phyloP scores from a whole-genome alignment of 495 filamentous ascomycete species.

The Aspergillus baeticus region DNA sequence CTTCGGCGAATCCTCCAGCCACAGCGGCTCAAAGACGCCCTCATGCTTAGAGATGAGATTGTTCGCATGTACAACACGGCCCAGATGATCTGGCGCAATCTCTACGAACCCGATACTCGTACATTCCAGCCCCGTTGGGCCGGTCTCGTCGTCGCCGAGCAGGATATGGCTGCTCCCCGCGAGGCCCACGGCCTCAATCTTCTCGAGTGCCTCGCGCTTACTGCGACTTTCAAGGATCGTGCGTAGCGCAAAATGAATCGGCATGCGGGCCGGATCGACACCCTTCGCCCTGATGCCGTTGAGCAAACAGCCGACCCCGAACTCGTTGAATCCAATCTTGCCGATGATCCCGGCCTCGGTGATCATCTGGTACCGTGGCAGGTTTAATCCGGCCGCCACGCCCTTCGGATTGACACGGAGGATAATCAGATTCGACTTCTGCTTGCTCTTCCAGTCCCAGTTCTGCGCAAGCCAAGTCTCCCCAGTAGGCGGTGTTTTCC shows the following conservation, averaged over 20 bases:
- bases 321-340: too few species aligned
- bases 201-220: not conserved
- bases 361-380: too few species aligned
- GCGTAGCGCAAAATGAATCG: not conserved
- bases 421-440: too few species aligned
- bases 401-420: too few species aligned
- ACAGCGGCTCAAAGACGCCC: not conserved
- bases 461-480: too few species aligned
- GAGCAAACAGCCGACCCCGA: too few species aligned
- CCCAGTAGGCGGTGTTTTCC: too few species aligned
- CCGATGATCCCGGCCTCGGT: too few species aligned
- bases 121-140: conserved; percentile 42
- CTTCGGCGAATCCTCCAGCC: not conserved
- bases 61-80: not conserved
- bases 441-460: too few species aligned
- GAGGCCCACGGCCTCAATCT: not conserved
- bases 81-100: not conserved
- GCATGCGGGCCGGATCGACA: not conserved
- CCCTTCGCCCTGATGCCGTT: not conserved
- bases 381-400: too few species aligned
- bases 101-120: not conserved
- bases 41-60: not conserved
- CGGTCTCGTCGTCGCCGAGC: conserved; percentile 22
- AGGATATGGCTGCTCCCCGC: not conserved
- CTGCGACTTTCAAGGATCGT: not conserved